A percentile compares a stretch with the other conserved stretches of the same genome.
Conservation (phyloP, 257 asterid genomes). For the Echium plantagineum region DNA sequence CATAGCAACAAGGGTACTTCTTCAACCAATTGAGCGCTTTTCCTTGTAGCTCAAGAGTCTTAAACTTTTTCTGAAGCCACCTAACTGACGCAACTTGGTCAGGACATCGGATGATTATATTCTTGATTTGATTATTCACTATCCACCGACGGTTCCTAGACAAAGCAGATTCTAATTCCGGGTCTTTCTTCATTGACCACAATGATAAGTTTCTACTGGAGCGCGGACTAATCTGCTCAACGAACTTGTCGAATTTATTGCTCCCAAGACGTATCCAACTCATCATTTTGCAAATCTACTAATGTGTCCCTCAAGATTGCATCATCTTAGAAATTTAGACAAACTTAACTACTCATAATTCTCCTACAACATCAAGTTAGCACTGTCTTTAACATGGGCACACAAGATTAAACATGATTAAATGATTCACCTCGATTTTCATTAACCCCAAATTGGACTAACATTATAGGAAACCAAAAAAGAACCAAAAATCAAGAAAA, state of each 20-base stretch:
- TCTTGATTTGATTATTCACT: conserved; percentile 80
- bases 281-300: conserved; percentile 19
- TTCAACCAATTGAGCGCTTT: conserved; percentile 79
- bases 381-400: too few species aligned
- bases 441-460: too few species aligned
- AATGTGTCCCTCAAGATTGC: not conserved
- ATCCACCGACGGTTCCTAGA: conserved; percentile 83
- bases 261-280: conserved; percentile 11
- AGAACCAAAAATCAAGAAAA: too few species aligned
- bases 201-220: conserved; percentile 35
- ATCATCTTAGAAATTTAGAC: not conserved
- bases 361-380: not conserved
- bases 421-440: too few species aligned
- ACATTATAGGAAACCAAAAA: too few species aligned
- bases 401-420: too few species aligned
- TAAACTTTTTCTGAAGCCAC: conserved; percentile 71
- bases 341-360: not conserved
- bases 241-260: conserved; percentile 15
- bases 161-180: conserved; percentile 71
- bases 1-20: conserved; percentile 87
- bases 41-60: conserved; percentile 76
- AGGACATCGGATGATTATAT: conserved; percentile 61
- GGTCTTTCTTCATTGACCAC: conserved; percentile 97
- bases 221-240: conserved; percentile 9
- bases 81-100: conserved; percentile 42